Percentiles rank a stretch among this genome's conserved stretches.
phyloP scores from a whole-genome alignment of 345 rosid species.

The Salix arbutifolia region DNA sequence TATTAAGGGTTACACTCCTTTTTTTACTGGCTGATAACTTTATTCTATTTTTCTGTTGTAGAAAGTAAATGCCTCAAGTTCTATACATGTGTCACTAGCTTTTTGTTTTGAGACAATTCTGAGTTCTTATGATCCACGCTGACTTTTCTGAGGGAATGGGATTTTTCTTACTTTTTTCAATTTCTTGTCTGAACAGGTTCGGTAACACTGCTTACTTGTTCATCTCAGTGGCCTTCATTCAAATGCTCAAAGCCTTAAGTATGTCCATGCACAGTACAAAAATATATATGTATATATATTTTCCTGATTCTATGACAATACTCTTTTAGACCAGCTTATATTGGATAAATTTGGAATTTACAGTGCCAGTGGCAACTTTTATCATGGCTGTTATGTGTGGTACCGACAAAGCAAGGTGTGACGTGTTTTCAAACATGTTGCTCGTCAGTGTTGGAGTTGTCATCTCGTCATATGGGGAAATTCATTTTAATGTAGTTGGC shows the following conservation, averaged over 20 bases:
- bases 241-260: conserved; percentile 98
- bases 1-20: not conserved
- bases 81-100: not conserved
- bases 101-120: not conserved
- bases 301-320: not conserved
- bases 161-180: not conserved
- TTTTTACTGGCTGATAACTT: not conserved
- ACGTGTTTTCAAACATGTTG: conserved; percentile 87
- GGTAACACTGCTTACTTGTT: conserved; percentile 92
- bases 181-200: conserved; percentile 56
- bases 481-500: conserved; percentile 86
- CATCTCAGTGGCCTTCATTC: conserved; percentile 95
- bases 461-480: conserved; percentile 92
- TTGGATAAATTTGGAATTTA: conserved; percentile 29
- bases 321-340: conserved; percentile 17
- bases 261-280: conserved; percentile 34
- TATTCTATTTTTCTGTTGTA: not conserved
- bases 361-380: conserved; percentile 98
- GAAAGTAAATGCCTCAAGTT: not conserved
- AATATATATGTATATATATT: not conserved
- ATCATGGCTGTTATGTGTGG: conserved; percentile 82
- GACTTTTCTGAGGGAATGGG: not conserved
- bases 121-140: not conserved
- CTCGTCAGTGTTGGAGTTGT: conserved; percentile 95
- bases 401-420: conserved; percentile 88